Evolutionary conservation across 345 rosid genomes (phyloP).

Genomic region (Cardamine resedifolia): DNA sequence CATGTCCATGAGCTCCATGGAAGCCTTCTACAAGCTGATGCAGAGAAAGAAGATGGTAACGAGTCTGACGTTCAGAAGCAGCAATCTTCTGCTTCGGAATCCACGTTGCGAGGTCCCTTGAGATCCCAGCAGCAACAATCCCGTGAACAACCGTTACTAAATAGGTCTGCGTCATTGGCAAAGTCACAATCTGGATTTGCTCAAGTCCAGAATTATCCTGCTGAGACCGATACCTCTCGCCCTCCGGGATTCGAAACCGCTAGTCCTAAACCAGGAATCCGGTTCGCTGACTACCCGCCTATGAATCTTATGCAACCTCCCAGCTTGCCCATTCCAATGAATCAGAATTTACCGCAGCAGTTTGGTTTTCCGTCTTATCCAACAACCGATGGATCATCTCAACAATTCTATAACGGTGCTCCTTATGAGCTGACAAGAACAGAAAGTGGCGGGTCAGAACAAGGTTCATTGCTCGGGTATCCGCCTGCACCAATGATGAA

Average conservation of each 20-base stretch:
- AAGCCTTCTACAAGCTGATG: slow-evolving; percentile 62
- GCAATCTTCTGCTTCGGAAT: slow-evolving; percentile 68
- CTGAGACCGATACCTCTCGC: slow-evolving; percentile 48
- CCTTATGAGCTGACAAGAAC: slow-evolving; percentile 57
- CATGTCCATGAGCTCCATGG: slow-evolving; percentile 72
- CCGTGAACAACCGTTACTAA: slow-evolving; percentile 54
- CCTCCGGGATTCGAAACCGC: slow-evolving; percentile 73
- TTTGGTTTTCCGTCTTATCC: slow-evolving; percentile 61
- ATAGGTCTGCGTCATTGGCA: slow-evolving; percentile 54
- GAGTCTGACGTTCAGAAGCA: slow-evolving; percentile 69
- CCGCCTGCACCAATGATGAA: slow-evolving; percentile 58
- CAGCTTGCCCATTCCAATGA: slow-evolving; percentile 59
- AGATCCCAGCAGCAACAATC: slow-evolving; percentile 59
- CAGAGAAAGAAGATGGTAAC: slow-evolving; percentile 66
- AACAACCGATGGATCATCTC: slow-evolving; percentile 59
- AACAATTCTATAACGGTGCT: slow-evolving; percentile 52
- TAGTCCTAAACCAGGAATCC: slow-evolving; percentile 52
- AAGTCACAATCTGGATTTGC: slow-evolving; percentile 53
- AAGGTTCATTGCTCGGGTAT: slow-evolving; percentile 70
- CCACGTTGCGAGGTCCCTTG: slow-evolving; percentile 62
- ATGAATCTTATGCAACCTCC: slow-evolving; percentile 67
- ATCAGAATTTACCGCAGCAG: slow-evolving; percentile 60
- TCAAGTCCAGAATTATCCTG: slow-evolving; percentile 52
- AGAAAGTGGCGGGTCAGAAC: slow-evolving; percentile 64
- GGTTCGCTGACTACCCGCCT: slow-evolving; percentile 62